These are phyloP conservation scores for Erysimum cheiri DNA, from an alignment of 441 rosid genomes.

Conservation along the genomic window DNA sequence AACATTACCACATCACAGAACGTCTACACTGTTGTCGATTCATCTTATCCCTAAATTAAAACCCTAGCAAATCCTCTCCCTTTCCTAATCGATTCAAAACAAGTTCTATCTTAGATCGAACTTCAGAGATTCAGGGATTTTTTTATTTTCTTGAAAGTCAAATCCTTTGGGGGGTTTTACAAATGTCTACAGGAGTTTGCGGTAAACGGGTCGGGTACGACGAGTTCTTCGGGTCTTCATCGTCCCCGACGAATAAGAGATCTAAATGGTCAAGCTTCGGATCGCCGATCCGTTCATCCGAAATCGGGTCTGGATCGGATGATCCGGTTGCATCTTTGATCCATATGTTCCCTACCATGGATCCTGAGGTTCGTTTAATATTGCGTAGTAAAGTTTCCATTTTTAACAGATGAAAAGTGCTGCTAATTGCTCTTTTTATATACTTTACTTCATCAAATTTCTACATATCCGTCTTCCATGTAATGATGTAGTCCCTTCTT, in stretches of 20 bases:
- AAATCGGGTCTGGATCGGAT: constrained; percentile 50
- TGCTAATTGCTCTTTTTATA: neutral
- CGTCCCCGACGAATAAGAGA: constrained; percentile 53
- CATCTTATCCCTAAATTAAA: constrained; percentile 4
- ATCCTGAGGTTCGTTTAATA: constrained; percentile 56
- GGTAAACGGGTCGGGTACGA: constrained; percentile 62
- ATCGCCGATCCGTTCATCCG: constrained; percentile 47
- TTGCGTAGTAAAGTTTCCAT: neutral
- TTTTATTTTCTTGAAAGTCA: neutral
- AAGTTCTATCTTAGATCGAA: neutral
- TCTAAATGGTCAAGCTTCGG: constrained; percentile 53
- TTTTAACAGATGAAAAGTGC: neutral
- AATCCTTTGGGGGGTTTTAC: constrained; percentile 41
- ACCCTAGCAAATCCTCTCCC: constrained; percentile 17
- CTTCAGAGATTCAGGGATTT: constrained; percentile 2
- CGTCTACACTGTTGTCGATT: neutral
- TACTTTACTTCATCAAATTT: neutral
- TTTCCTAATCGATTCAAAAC: neutral
- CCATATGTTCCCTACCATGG: constrained; percentile 55
- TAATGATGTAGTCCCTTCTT: neutral
- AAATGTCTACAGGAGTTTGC: constrained; percentile 61
- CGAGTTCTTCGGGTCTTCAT: constrained; percentile 55
- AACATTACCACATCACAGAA: neutral
- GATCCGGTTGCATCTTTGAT: constrained; percentile 47
- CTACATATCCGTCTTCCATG: neutral